phyloP scores from a whole-genome alignment of 2,329 filamentous ascomycete species.

The Zasmidium angulare region DNA sequence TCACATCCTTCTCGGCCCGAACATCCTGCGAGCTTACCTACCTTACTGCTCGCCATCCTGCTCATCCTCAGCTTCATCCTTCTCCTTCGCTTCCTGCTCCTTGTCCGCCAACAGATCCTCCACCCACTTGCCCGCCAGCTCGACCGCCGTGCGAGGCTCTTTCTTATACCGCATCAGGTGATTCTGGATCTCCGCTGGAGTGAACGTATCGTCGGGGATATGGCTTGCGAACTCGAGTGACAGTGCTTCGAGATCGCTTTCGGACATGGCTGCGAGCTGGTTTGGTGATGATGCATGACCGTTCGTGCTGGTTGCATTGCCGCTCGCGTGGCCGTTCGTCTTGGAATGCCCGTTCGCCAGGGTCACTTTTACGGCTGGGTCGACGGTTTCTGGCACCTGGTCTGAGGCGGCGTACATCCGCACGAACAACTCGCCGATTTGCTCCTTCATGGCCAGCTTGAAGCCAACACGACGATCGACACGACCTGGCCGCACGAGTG shows the following conservation, averaged over 20 bases:
- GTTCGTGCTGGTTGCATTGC: slow-evolving; percentile 5
- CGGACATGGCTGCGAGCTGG: slow-evolving; percentile 13
- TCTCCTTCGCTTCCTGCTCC: slow-evolving; percentile 19
- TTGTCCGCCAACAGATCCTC: slow-evolving; percentile 34
- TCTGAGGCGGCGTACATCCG: slow-evolving; percentile 37
- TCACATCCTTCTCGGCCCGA: no score
- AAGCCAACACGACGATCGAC: slow-evolving; percentile 69
- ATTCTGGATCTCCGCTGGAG: slow-evolving; percentile 55
- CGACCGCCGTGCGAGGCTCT: slow-evolving; percentile 47
- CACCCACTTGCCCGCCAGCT: slow-evolving; percentile 45
- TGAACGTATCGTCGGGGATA: slow-evolving; percentile 50
- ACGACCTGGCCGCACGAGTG: slow-evolving; percentile 68
- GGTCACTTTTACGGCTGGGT: slow-evolving; percentile 8
- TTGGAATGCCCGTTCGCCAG: slow-evolving; percentile 2
- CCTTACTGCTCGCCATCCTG: slow-evolving; percentile 7
- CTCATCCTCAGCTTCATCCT: slow-evolving; percentile 10
- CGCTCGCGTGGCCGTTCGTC: slow-evolving; percentile 10
- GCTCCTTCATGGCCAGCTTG: slow-evolving; percentile 43
- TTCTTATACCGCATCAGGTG: slow-evolving; percentile 54
- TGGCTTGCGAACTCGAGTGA: slow-evolving; percentile 46
- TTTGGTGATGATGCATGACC: slow-evolving; percentile 9
- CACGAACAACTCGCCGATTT: slow-evolving; percentile 45
- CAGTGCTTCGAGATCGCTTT: slow-evolving; percentile 39
- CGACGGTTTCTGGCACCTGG: slow-evolving; percentile 12
- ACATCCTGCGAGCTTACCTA: not conserved